These are phyloP conservation scores for Colletotrichum tabaci DNA, from an alignment of 2,329 filamentous ascomycete species.

Conservation along the genomic window DNA sequence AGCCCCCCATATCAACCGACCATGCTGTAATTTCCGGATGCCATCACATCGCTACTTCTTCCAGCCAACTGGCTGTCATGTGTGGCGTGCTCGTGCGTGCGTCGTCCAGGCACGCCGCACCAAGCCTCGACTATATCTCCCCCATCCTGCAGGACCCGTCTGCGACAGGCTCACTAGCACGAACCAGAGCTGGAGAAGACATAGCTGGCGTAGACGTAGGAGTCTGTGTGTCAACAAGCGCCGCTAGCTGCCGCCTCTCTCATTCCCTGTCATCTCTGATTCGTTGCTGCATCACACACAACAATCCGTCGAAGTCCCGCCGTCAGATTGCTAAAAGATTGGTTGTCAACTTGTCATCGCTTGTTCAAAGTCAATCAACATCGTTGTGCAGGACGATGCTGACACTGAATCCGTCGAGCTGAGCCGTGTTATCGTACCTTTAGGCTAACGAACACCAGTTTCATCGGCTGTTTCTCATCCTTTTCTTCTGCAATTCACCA, in stretches of 20 bases:
- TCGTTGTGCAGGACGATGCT: not conserved
- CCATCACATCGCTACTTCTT: constrained; percentile 40
- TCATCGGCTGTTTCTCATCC: constrained; percentile 8
- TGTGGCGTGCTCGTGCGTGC: constrained; percentile 44
- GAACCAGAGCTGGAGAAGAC: constrained; percentile 21
- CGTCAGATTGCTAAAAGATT: constrained; percentile 12
- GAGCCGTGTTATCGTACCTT: constrained; percentile 18
- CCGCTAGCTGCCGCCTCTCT: constrained; percentile 31
- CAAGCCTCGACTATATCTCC: constrained; percentile 8
- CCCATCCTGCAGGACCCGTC: constrained; percentile 22
- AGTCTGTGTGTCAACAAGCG: constrained; percentile 37
- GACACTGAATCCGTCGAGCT: not conserved
- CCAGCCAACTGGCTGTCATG: constrained; percentile 37
- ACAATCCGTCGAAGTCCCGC: constrained; percentile 22
- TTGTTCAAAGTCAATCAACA: not conserved
- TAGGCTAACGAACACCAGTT: constrained; percentile 14
- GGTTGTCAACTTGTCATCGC: not conserved
- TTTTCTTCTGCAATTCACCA: constrained; percentile 19
- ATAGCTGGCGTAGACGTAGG: constrained; percentile 16
- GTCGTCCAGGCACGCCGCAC: constrained; percentile 43
- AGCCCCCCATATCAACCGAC: constrained; percentile 25
- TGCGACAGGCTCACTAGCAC: constrained; percentile 31
- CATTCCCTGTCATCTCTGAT: constrained; percentile 29
- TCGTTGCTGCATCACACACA: constrained; percentile 14
- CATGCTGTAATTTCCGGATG: constrained; percentile 40